Evolutionary conservation across 169 alveolate genomes (phyloP), one percentile per base, ranked within the genome.

Genomic region (Plasmodium vivax): DNA sequence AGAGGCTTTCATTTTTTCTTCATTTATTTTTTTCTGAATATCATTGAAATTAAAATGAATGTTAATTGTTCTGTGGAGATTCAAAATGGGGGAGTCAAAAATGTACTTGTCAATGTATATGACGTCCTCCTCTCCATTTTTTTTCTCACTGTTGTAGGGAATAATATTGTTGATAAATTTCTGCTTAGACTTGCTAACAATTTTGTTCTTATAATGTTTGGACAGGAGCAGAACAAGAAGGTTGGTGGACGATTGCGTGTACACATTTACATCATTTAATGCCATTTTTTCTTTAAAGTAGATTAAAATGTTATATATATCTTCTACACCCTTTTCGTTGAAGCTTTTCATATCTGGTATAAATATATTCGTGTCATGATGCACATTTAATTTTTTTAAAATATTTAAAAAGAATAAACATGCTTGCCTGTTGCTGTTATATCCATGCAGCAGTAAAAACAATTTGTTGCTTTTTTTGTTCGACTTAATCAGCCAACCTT

Each of bases 21-120:
- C 87, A 56, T 77, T 87, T n/a, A 87, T 75, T 87, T 77, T 87
- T 87, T 71, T 87, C 34, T 87, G 68, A 23, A 87, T 87, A 75
- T 87, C 93, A 16, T 58, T 38, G 7, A 87, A 32, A 34, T 87
- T 87, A 77, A 87, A 87, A 79, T 87, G 93, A 34, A 77, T 56
- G 47, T 87, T 77, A 54, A 87, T 87, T 75, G 93, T 87, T 87
- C 83, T 75, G 68, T 87, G 93, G 62, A 87, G 81, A 75, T 87
- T 87, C 43, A 87, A 45, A 77, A 87, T 87, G 27, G 93, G 93
- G n/a, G 93, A 87, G 81, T 87, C 93, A 87, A 87, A 87, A 27
- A 87, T 87, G 45, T 87, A 87, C 68, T 87, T 87, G 38, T 87
- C 93, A 54, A 87, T 87, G 77, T 87, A 87, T 10, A 87, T 87